Conservation (phyloP, 108 stramenopile genomes). For the Epithemia pelagica region DNA sequence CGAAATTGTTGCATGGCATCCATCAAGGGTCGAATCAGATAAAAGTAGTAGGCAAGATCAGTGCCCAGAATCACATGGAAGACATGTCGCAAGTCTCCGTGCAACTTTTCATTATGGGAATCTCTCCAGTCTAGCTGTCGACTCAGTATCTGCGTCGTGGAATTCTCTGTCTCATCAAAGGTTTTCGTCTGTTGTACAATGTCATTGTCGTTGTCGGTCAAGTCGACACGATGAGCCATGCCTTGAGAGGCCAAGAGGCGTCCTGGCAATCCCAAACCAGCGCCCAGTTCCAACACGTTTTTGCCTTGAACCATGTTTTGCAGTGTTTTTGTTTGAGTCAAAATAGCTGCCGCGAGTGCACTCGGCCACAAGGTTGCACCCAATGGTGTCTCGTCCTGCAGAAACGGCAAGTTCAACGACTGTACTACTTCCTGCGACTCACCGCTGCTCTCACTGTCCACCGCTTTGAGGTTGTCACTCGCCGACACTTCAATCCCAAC, state of each 20-base stretch:
- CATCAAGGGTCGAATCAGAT: conserved; percentile 20
- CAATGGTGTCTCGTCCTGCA: conserved; percentile 1
- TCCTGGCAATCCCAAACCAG: conserved; percentile 19
- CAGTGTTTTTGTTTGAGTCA: conserved; percentile 2
- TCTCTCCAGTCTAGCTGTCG: conserved; percentile 7
- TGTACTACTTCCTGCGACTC: too few species aligned
- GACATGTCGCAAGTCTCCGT: neutral
- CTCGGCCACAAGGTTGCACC: conserved; percentile 16
- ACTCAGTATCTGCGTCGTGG: neutral
- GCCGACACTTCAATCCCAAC: too few species aligned
- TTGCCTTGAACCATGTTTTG: neutral
- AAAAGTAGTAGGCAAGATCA: conserved; percentile 26
- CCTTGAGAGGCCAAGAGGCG: conserved; percentile 2
- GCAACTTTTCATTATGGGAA: conserved; percentile 14
- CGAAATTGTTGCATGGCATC: conserved; percentile 10
- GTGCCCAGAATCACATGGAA: conserved; percentile 18
- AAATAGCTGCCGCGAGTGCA: conserved; percentile 13
- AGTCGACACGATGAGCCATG: neutral
- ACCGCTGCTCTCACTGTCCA: too few species aligned
- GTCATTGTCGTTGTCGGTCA: conserved; percentile 14
- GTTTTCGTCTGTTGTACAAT: neutral
- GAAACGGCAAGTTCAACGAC: conserved; percentile 13
- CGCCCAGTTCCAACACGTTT: conserved; percentile 17
- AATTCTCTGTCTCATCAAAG: neutral
- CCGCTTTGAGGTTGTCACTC: too few species aligned